Evolutionary conservation across 2,329 filamentous ascomycete species (phyloP), one percentile per base, ranked within the genome.

Genomic region (Epichloe hybrida): DNA sequence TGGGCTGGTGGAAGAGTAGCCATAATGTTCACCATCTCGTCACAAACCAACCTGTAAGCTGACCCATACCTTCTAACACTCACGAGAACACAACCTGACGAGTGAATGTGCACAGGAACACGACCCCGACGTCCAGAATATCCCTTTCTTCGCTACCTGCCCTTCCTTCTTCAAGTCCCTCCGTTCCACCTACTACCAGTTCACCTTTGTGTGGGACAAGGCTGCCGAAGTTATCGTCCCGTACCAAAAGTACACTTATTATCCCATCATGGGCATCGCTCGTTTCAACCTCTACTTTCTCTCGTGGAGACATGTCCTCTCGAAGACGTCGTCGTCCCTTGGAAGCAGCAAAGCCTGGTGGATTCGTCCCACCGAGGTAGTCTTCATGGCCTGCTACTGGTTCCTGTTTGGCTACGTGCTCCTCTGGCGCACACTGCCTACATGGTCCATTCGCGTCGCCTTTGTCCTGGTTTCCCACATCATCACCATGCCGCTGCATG

Each of bases 211-310:
- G 48, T 86, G 80, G 69, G 81, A 86, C 60, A 70, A 72, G 6
- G 71, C 72, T 15, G 80, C 81, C 44, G 75, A 80, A 55, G 63
- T 81, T 53, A 60, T 82, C 50, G 69, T 86, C 5, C 73, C 71
- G 7, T 78, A 74, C 60, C 83, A 87, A 61, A 69, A 77, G 49
- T 84, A 78, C 65, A 77, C 80, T 0, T 87, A 86, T 69, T 86
- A 86, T 61, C 79, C 81, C 1, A 65, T 84, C 59, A 79, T 87
- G 69, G 71, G 70, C 53, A 70, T 86, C 50, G 83, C 81, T 3
- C 81, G 83, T 53, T 86, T 87, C 75, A 86, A 86, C 61, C 74
- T 87, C 2, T 86, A 86, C 64, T 65, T 80, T 17, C 72, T 86
- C 12, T 82, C 79, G 4, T 84, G 80, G 80, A 66, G 75, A 15